A percentile compares a stretch with the other conserved stretches of the same genome.
phyloP scores from a whole-genome alignment of 2,329 filamentous ascomycete genomes.

The Penicillium sp. region DNA sequence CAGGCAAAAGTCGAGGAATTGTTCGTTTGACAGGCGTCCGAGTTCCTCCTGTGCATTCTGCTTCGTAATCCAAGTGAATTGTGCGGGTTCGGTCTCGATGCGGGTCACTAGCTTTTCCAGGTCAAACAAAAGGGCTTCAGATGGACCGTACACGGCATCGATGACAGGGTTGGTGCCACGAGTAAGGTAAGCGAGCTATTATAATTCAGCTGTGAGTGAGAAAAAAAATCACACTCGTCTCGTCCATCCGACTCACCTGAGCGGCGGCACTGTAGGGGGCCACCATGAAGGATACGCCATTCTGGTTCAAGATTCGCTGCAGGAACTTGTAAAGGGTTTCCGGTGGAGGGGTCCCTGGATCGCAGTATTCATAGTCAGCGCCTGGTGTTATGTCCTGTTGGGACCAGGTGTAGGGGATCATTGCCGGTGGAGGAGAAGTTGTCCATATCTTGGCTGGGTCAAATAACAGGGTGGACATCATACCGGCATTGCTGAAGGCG shows the following conservation, averaged over 20 bases:
- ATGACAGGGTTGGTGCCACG: slow-evolving; percentile 69
- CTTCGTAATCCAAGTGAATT: slow-evolving; percentile 68
- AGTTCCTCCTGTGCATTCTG: slow-evolving; percentile 72
- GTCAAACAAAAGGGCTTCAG: slow-evolving; percentile 84
- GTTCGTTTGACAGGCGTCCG: slow-evolving; percentile 65
- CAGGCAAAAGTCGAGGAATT: slow-evolving; percentile 82
- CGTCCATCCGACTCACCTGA: slow-evolving; percentile 62
- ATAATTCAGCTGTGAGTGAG: background rate
- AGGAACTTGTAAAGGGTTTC: slow-evolving; percentile 77
- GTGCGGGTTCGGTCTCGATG: slow-evolving; percentile 60
- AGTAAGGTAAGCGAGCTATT: slow-evolving; percentile 73
- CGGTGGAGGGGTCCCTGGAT: slow-evolving; percentile 68
- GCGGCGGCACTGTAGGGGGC: slow-evolving; percentile 87
- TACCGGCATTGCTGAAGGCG: slow-evolving; percentile 85
- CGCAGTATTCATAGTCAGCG: slow-evolving; percentile 31
- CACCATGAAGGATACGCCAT: slow-evolving; percentile 75
- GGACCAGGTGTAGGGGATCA: background rate
- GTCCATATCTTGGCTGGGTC: slow-evolving; percentile 4
- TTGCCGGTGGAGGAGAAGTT: slow-evolving; percentile 2
- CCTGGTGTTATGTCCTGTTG: slow-evolving; percentile 4
- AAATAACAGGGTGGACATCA: slow-evolving; percentile 16
- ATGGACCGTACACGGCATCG: slow-evolving; percentile 79
- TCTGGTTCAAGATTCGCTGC: slow-evolving; percentile 71
- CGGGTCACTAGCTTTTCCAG: slow-evolving; percentile 73
- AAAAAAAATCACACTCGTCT: background rate